Base-by-base conservation (phyloP, 805 yeast genomes). In the Pichia membranifaciens region DNA sequence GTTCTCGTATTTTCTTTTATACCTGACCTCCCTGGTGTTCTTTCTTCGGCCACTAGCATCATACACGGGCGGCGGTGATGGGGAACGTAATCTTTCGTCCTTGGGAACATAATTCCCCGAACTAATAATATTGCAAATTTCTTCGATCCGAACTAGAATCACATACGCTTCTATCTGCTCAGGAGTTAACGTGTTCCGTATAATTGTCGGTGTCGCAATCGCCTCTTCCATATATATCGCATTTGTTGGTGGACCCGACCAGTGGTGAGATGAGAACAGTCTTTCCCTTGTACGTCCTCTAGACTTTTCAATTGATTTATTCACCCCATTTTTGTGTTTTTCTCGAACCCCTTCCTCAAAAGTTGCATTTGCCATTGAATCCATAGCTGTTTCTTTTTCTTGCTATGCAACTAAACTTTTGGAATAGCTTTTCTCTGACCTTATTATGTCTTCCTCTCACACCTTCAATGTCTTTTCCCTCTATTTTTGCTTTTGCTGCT, bases 41-140 rank as follows among this genome's bases (percentile, higher is more conserved):
- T 79, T 80, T 58, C 98, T 81, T 60, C 80, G 82, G 39, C 99
- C 99, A 20, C 70, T 66, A 28, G 73, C 64, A 66, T 93, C 98
- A 65, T 93, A 93, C 48, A 77, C 78, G 1, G 99, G 99, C 2
- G 96, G 89, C 0, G 98, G 98, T 2, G 96, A 87, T 0, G 90
- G 88, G 2, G 95, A 87, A 51, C 79, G 66, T 51, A 57, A 57
- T 54, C 67, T 72, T 45, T 67, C 68, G 34, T 41, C 43, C 0
- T 77, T 73, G 0, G 83, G 83, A 10, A 76, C 69, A 15, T 76
- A 66, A 33, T 74, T 75, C 16, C 28, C 35, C 15, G 21, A 38
- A 4, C 25, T 44, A 17, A 91, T 65, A 49, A 77, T 70, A 31
- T 75, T 72, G 0, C 89, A 75, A 47, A 91, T 81, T 60, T 91